These are phyloP conservation scores for Tetracladium setigerum DNA, from an alignment of 495 filamentous ascomycete species.

Conservation along the genomic window DNA sequence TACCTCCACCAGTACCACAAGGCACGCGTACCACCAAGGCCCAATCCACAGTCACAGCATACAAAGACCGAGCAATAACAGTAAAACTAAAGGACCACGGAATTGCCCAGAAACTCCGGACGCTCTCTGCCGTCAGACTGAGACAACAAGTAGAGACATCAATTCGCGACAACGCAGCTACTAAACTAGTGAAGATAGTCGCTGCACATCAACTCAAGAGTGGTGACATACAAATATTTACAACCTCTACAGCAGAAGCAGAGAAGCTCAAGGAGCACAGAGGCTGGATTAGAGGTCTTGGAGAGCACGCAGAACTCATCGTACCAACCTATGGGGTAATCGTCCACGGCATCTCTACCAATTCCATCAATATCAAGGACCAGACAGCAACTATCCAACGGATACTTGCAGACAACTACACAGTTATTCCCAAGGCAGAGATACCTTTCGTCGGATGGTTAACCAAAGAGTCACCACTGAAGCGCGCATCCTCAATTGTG, in stretches of 20 bases:
- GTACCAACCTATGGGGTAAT: constrained; percentile 12
- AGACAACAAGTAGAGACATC: constrained; percentile 3
- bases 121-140: not conserved
- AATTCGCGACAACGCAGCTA: constrained; percentile 3
- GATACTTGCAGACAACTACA: constrained; percentile 18
- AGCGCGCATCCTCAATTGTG: constrained; percentile 15
- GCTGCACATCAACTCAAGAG: constrained; percentile 11
- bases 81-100: constrained; percentile 3
- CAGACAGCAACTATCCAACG: constrained; percentile 17
- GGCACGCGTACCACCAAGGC: not conserved
- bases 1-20: constrained; percentile 2
- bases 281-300: constrained; percentile 12
- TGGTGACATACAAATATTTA: constrained; percentile 9
- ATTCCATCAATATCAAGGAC: constrained; percentile 19
- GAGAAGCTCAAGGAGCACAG: constrained; percentile 5
- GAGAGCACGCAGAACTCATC: constrained; percentile 13
- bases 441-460: constrained; percentile 17
- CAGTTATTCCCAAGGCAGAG: constrained; percentile 14
- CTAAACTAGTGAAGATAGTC: constrained; percentile 6
- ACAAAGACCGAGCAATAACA: constrained; percentile 6
- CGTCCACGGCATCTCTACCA: constrained; percentile 13
- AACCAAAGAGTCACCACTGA: constrained; percentile 11
- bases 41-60: constrained; percentile 7
- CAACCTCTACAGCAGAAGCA: constrained; percentile 6
- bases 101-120: constrained; percentile 1